Evolutionary conservation across 169 alveolate species (phyloP).

Genomic region (Plasmodium inui): DNA sequence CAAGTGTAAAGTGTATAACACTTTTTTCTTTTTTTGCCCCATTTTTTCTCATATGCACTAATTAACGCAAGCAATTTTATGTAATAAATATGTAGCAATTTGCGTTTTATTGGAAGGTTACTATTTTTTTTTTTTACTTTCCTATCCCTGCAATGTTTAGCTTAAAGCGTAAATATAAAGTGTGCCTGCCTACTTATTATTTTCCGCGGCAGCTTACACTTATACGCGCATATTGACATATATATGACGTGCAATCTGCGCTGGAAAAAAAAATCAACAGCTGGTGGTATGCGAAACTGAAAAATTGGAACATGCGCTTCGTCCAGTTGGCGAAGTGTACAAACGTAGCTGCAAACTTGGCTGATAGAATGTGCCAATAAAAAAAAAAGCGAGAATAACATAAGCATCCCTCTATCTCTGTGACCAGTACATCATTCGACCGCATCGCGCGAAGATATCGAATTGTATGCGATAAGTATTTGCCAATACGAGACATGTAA

Average conservation of each 20-base stretch:
- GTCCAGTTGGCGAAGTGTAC: background rate
- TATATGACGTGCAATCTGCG: background rate
- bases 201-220: background rate
- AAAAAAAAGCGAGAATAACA: background rate
- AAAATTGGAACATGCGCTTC: background rate
- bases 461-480: background rate
- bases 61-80: background rate
- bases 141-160: background rate
- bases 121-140: background rate
- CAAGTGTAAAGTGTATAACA: background rate
- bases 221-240: background rate
- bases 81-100: background rate
- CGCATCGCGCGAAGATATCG: background rate
- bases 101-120: background rate
- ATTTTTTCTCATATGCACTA: background rate
- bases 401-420: background rate
- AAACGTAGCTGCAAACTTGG: background rate
- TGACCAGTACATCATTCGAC: background rate
- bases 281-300: background rate
- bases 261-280: background rate
- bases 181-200: background rate
- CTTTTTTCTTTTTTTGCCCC: background rate
- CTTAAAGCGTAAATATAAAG: background rate
- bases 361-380: background rate
- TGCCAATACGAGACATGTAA: background rate